Percentiles rank a stretch among this genome's conserved stretches.
Conservation (phyloP, 1,284 basidiomycete genomes). For the Apiotrichum sp. region DNA sequence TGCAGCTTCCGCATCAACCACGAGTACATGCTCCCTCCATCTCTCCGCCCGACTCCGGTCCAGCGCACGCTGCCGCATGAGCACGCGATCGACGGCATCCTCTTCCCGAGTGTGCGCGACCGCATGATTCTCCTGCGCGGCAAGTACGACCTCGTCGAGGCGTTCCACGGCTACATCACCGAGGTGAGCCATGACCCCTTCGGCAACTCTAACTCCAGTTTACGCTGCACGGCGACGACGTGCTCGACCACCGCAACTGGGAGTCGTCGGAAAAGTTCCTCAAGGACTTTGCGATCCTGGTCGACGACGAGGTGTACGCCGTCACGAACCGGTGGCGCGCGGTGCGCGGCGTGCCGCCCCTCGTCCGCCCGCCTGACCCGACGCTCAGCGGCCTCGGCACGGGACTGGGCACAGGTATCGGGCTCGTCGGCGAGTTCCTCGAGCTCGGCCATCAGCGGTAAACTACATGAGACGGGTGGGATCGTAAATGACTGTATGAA, state of each 20-base stretch:
- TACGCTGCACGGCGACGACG: conserved; percentile 78
- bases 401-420: conserved; percentile 6
- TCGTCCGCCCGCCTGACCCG: conserved; percentile 13
- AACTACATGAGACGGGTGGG: too few relatives aligned
- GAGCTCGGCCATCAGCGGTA: background rate
- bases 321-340: conserved; percentile 42
- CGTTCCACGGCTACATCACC: conserved; percentile 30
- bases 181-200: conserved; percentile 23
- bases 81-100: conserved; percentile 78
- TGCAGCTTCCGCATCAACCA: conserved; percentile 49
- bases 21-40: conserved; percentile 78
- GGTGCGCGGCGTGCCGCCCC: conserved; percentile 23
- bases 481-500: too few relatives aligned
- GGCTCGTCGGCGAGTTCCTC: conserved; percentile 7
- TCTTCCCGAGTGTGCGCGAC: conserved; percentile 79
- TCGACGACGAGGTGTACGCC: conserved; percentile 40
- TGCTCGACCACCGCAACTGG: conserved; percentile 79
- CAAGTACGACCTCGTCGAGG: conserved; percentile 36
- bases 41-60: conserved; percentile 73
- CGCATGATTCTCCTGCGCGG: conserved; percentile 76
- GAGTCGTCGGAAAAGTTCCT: conserved; percentile 78
- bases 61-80: conserved; percentile 84
- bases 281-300: conserved; percentile 57
- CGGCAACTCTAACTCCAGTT: conserved; percentile 51
- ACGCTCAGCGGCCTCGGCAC: background rate